Percentiles rank a stretch among this genome's conserved stretches.
Conservation (phyloP, 192 early-diverging fungal genomes). For the Oehlia diaphana region DNA sequence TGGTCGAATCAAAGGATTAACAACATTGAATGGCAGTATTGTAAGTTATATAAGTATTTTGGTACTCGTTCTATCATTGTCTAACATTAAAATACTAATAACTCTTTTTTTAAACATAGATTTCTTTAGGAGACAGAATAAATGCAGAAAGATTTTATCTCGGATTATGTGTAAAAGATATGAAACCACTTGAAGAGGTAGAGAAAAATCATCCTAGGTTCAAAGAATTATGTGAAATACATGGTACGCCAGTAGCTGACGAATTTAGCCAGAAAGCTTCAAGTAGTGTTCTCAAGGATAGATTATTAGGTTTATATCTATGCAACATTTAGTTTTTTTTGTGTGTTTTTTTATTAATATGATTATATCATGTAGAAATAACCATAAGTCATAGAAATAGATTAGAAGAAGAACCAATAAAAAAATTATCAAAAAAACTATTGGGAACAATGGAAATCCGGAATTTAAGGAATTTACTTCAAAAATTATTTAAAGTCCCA, state of each 20-base stretch:
- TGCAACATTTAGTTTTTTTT: background rate
- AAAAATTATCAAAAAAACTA: conserved; percentile 31
- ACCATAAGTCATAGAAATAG: conserved; percentile 20
- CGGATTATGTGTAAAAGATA: conserved; percentile 36
- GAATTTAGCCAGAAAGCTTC: conserved; percentile 36
- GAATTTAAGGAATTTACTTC: conserved; percentile 49
- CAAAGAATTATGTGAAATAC: conserved; percentile 47
- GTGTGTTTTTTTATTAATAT: background rate
- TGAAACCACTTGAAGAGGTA: conserved; percentile 37
- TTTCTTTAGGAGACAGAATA: conserved; percentile 35
- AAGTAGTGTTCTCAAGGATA: conserved; percentile 45
- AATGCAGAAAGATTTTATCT: conserved; percentile 60
- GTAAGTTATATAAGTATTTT: conserved; percentile 32
- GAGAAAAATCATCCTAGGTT: conserved; percentile 50
- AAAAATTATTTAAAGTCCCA: conserved; percentile 49
- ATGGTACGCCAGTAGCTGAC: conserved; percentile 39
- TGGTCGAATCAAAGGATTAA: conserved; percentile 44
- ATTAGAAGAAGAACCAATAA: conserved; percentile 24
- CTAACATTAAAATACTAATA: background rate
- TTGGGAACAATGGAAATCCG: conserved; percentile 51
- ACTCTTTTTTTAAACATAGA: conserved; percentile 28
- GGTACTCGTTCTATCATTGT: background rate
- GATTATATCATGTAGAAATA: background rate
- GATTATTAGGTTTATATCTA: conserved; percentile 37
- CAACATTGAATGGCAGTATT: conserved; percentile 50